phyloP scores from a whole-genome alignment of 2,329 filamentous ascomycete species.

The Tolypocladium tundrense region DNA sequence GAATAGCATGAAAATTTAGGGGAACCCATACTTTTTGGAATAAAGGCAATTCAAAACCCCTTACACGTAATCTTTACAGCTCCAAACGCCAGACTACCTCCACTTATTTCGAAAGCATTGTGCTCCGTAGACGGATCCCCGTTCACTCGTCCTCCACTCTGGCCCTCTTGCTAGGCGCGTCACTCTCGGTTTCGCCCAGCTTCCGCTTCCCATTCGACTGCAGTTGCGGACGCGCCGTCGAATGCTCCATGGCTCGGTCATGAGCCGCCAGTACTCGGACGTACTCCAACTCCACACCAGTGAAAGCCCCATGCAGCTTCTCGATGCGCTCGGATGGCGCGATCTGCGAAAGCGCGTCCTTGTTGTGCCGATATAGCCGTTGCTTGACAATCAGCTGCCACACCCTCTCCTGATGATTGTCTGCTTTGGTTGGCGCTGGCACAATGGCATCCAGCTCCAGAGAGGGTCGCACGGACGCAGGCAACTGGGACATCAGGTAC shows the following conservation, averaged over 20 bases:
- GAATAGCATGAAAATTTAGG: neutral
- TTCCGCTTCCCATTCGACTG: slow-evolving; percentile 37
- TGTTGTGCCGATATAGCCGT: slow-evolving; percentile 65
- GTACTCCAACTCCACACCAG: slow-evolving; percentile 63
- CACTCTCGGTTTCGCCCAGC: slow-evolving; percentile 18
- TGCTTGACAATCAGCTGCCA: slow-evolving; percentile 72
- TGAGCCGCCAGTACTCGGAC: slow-evolving; percentile 47
- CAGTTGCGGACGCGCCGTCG: slow-evolving; percentile 2
- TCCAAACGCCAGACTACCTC: neutral
- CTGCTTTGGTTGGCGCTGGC: slow-evolving; percentile 36
- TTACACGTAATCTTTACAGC: neutral
- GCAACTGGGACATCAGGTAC: slow-evolving; percentile 55
- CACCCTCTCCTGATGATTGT: slow-evolving; percentile 54
- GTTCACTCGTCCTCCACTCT: slow-evolving; percentile 25
- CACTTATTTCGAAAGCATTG: neutral
- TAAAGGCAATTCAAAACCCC: neutral
- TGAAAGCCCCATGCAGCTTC: slow-evolving; percentile 60
- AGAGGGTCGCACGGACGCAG: slow-evolving; percentile 43
- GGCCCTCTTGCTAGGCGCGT: slow-evolving; percentile 32
- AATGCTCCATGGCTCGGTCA: slow-evolving; percentile 26
- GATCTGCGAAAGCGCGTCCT: slow-evolving; percentile 58
- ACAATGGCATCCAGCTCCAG: slow-evolving; percentile 31
- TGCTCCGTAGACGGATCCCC: neutral
- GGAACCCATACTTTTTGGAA: neutral
- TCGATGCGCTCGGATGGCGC: slow-evolving; percentile 58